A percentile compares a stretch with the other conserved stretches of the same genome.
These are phyloP conservation scores for Heliocybe sulcata DNA, from an alignment of 1,284 basidiomycete genomes.

Conservation along the genomic window DNA sequence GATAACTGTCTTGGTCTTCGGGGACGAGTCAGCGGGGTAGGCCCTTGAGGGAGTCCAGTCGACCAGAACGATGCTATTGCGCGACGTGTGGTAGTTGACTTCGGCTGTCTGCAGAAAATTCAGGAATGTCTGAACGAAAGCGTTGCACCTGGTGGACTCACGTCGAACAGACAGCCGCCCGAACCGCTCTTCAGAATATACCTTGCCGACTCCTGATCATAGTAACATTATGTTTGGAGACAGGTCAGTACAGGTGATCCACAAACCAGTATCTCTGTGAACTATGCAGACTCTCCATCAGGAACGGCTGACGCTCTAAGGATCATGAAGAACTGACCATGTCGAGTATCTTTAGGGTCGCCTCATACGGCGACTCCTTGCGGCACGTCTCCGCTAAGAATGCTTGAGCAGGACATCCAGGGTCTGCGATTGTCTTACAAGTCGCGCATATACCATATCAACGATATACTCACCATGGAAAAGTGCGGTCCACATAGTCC, in stretches of 20 bases:
- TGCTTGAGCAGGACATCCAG: background rate
- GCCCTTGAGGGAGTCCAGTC: background rate
- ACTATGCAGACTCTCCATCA: background rate
- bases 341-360: background rate
- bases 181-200: background rate
- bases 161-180: background rate
- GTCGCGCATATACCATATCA: background rate
- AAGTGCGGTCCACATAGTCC: background rate
- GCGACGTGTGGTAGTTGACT: background rate
- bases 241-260: background rate
- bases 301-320: background rate
- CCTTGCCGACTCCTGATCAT: background rate
- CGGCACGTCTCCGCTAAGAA: background rate
- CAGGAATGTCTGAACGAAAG: background rate
- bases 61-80: background rate
- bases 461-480: background rate
- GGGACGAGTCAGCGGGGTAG: background rate
- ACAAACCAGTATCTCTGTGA: background rate
- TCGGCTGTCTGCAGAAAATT: background rate
- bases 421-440: background rate
- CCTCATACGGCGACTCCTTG: background rate
- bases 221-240: too few species aligned
- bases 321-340: background rate
- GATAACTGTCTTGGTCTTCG: background rate
- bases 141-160: background rate